These are phyloP conservation scores for Suhomyces emberorum DNA, from an alignment of 805 yeast genomes.

Conservation along the genomic window DNA sequence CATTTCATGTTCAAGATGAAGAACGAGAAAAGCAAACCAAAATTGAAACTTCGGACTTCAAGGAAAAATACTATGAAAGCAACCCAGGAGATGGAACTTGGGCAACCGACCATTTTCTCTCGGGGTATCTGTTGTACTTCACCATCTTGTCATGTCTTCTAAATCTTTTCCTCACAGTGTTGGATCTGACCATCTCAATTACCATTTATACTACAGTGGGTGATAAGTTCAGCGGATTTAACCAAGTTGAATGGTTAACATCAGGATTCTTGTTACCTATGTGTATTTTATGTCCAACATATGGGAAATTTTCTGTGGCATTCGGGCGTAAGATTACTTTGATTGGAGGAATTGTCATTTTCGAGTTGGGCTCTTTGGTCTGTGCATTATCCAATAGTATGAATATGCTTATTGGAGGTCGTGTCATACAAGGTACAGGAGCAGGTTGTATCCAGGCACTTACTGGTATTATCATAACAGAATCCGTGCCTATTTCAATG, in stretches of 20 bases:
- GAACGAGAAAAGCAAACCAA: background rate
- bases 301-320: conserved; percentile 54
- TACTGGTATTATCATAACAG: conserved; percentile 54
- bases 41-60: too few species aligned
- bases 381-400: conserved; percentile 52
- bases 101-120: conserved; percentile 31
- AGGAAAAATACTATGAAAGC: conserved; percentile 25
- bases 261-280: conserved; percentile 52
- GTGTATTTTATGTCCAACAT: conserved; percentile 50
- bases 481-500: conserved; percentile 42
- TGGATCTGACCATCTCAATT: conserved; percentile 56
- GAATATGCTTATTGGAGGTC: conserved; percentile 63
- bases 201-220: conserved; percentile 50
- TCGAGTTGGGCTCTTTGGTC: conserved; percentile 60
- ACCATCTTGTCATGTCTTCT: conserved; percentile 25
- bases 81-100: conserved; percentile 41
- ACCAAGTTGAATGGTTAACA: conserved; percentile 55
- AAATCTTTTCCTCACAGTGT: conserved; percentile 39
- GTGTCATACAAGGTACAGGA: conserved; percentile 69
- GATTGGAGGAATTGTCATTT: conserved; percentile 45
- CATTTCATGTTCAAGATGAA: too few species aligned
- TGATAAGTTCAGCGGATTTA: conserved; percentile 44
- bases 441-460: conserved; percentile 63
- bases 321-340: conserved; percentile 54
- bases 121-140: conserved; percentile 21